Evolutionary conservation across 306 rosid genomes (phyloP), one percentile per base, ranked within the genome.

Genomic region (Castanea crenata): DNA sequence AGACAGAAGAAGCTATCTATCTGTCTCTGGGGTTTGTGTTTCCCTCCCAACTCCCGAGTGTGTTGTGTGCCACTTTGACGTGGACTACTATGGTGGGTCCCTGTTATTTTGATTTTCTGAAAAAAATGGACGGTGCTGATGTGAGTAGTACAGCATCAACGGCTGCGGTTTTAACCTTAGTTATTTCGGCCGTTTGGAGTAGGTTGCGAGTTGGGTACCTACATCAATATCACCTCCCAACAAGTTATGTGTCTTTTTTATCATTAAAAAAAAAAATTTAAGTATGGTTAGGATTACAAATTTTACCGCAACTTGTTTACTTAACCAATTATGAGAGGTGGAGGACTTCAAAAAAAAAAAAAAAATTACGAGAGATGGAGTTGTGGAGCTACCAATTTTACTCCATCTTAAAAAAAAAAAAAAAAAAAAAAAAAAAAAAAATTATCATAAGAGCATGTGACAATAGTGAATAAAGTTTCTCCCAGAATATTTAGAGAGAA

Each of bases 251-350:
- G 46, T 2, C 12, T 41, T 41, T 41, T 41, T 11, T 11, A 8
- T 41, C 46, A 7, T 38, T 38, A 0, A 6, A 38, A 38, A 35
- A 35, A 6, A 38, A 38, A 6, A 35, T 6, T 1, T 6, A 38
- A 1, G 0, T 1, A 7, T 7, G 6, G 0, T 0, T 6, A 38
- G 1, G 3, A 7, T 0, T 38, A 41, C 0, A 41, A 41, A 1
- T 41, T 41, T 8, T 8, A 2, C 8, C 1, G 0, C 3, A 0
- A 8, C 3, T 41, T 41, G 8, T 41, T 41, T 0, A 38, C 0
- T 0, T 38, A 10, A 38, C 3, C 11, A 8, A 38, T 38, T 38
- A 0, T 7, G 31, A 29, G 31, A 27, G 29, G 2, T 27, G 29
- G 29, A 27, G 23, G 23, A 23, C 23, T 23, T 23, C 29, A 27